Percentiles rank a stretch among this genome's conserved stretches.
Conservation (phyloP, 495 filamentous ascomycete genomes). For the Lasiosphaeris hirsuta region DNA sequence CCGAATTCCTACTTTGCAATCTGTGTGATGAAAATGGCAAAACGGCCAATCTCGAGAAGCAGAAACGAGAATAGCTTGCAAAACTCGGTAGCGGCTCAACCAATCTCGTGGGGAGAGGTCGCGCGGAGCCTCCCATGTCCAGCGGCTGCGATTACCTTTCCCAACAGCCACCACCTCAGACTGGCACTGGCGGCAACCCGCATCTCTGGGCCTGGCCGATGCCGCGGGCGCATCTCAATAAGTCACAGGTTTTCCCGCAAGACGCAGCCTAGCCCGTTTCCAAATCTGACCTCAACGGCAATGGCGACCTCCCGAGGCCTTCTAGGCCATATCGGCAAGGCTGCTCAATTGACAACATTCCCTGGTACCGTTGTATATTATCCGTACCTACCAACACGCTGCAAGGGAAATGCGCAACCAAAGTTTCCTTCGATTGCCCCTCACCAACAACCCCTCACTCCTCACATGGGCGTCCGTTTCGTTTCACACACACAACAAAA, state of each 20-base stretch:
- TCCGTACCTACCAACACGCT: no score
- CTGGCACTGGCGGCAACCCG: neutral
- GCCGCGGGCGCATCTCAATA: neutral
- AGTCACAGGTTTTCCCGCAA: neutral
- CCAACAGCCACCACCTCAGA: neutral
- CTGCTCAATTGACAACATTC: no score
- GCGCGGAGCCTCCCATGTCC: neutral
- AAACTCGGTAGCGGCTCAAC: neutral
- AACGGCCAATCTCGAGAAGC: neutral
- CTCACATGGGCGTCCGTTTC: no score
- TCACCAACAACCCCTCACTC: no score
- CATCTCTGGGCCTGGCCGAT: neutral
- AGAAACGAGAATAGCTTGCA: neutral
- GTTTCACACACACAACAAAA: no score
- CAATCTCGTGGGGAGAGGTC: neutral
- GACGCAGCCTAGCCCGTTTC: neutral
- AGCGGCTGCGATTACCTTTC: no score
- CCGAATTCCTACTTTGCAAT: neutral
- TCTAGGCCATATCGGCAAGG: no score
- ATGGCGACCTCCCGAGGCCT: no score
- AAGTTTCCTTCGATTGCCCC: no score
- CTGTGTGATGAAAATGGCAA: neutral
- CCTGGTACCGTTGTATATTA: no score
- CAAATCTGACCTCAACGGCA: no score
- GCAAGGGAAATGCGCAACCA: no score